Evolutionary conservation across 129 eudicot genomes (phyloP).

Genomic region (sunflower (Helianthus annuus)): HanXRQr2.0-SUNRISE NC_035437.2:92626282-92626781

Average conservation of each 20-base stretch:
- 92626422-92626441: constrained; percentile 51
- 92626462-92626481: constrained; percentile 55
- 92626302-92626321: constrained; percentile 50
- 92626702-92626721: constrained; percentile 52
- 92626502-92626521: constrained; percentile 48
- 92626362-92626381: constrained; percentile 48
- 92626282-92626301: constrained; percentile 45
- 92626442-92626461: constrained; percentile 52
- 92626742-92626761: constrained; percentile 39
- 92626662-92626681: constrained; percentile 54
- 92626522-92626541: constrained; percentile 54
- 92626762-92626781: constrained; percentile 44
- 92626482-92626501: constrained; percentile 49
- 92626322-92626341: constrained; percentile 53
- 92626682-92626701: constrained; percentile 57
- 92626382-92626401: constrained; percentile 55
- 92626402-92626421: constrained; percentile 62
- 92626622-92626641: constrained; percentile 49
- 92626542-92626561: constrained; percentile 48
- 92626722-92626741: constrained; percentile 24
- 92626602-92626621: constrained; percentile 54
- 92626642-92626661: constrained; percentile 56
- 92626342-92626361: constrained; percentile 24
- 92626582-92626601: constrained; percentile 62
- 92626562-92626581: constrained; percentile 55